A percentile compares a stretch with the other conserved stretches of the same genome.
Evolutionary conservation across 2,329 filamentous ascomycete species (phyloP).

Genomic region (Xylariales sp.): DNA sequence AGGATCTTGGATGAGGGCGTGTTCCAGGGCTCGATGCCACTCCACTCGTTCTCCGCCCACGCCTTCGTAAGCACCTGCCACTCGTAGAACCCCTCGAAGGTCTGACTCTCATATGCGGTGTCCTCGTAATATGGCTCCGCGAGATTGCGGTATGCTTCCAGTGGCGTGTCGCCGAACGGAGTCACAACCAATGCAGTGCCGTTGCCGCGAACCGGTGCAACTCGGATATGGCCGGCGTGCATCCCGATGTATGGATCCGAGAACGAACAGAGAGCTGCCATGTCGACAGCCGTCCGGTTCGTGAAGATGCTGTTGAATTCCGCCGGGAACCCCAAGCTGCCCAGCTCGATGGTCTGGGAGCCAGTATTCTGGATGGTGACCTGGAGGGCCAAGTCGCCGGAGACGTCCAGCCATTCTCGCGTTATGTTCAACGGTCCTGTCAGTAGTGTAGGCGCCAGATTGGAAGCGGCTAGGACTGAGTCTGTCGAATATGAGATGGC

Average conservation of each 20-base stretch:
- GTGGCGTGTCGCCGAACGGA: constrained; percentile 39
- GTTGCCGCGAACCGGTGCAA: constrained; percentile 45
- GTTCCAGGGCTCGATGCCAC: constrained; percentile 48
- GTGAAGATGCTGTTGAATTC: constrained; percentile 62
- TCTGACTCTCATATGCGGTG: constrained; percentile 45
- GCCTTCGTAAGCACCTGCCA: constrained; percentile 52
- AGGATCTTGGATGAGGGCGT: constrained; percentile 41
- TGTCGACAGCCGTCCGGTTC: constrained; percentile 41
- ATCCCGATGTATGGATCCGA: constrained; percentile 58
- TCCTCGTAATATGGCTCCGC: constrained; percentile 35
- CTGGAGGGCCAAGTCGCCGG: constrained; percentile 44
- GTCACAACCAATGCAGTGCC: constrained; percentile 51
- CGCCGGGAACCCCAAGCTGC: constrained; percentile 52
- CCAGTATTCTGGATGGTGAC: constrained; percentile 46
- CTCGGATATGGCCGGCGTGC: constrained; percentile 52
- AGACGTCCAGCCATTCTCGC: constrained; percentile 45
- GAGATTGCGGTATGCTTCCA: constrained; percentile 54
- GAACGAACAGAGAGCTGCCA: constrained; percentile 46
- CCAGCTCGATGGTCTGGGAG: constrained; percentile 41
- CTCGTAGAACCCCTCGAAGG: constrained; percentile 57
- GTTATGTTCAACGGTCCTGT: constrained; percentile 39
- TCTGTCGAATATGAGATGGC: constrained; percentile 19
- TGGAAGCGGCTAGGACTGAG: constrained; percentile 31
- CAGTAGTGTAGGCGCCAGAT: constrained; percentile 37
- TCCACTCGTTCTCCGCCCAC: constrained; percentile 54